phyloP scores from a whole-genome alignment of 306 rosid species.

The Albizia julibrissin region DNA sequence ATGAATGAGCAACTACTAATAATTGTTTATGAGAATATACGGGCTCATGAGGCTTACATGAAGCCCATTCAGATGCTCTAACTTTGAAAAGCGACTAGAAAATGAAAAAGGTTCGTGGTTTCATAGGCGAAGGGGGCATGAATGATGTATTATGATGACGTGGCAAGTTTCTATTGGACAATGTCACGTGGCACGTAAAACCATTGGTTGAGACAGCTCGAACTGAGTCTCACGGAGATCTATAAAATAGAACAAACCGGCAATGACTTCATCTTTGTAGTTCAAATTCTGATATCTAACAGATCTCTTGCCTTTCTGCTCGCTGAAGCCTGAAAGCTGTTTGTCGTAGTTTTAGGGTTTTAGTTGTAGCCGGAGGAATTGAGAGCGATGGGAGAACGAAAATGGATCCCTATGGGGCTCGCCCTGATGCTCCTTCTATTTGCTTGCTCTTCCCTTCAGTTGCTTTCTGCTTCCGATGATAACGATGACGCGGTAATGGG shows the following conservation, averaged over 20 bases:
- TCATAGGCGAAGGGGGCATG: background rate
- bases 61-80: conserved; percentile 26
- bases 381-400: conserved; percentile 37
- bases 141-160: conserved; percentile 37
- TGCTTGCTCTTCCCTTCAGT: conserved; percentile 47
- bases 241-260: conserved; percentile 27
- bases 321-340: background rate
- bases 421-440: conserved; percentile 35
- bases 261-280: background rate
- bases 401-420: conserved; percentile 37
- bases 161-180: conserved; percentile 37
- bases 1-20: background rate
- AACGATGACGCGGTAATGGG: conserved; percentile 36
- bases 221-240: conserved; percentile 39
- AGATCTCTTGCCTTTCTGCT: conserved; percentile 20
- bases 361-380: background rate
- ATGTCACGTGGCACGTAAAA: conserved; percentile 46
- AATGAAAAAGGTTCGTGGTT: background rate
- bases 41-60: background rate
- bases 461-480: conserved; percentile 65
- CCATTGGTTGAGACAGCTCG: conserved; percentile 66
- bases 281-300: conserved; percentile 11
- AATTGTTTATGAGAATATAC: background rate
- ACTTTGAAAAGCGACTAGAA: too few relatives aligned
- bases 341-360: conserved; percentile 27